Conservation (phyloP, 1,284 basidiomycete species). For the Thelephora terrestris region DNA sequence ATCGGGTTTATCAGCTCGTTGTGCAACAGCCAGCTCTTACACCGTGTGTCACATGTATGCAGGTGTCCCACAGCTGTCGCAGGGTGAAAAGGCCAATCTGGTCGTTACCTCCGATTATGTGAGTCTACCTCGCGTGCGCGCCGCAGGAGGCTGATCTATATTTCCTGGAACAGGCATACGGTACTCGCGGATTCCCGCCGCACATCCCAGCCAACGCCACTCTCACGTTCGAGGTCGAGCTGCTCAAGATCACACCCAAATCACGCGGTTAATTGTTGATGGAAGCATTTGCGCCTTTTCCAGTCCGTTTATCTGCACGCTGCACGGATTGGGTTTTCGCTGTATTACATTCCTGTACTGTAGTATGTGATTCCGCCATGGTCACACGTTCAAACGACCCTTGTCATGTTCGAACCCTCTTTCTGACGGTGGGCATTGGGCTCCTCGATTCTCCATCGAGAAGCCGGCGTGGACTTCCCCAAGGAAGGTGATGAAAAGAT, state of each 20-base stretch:
- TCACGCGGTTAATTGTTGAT: too few species aligned
- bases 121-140: constrained; percentile 19
- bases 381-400: too few species aligned
- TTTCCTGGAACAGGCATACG: constrained; percentile 45
- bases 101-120: constrained; percentile 63
- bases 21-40: neutral
- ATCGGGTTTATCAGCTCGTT: constrained; percentile 6
- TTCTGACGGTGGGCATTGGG: too few species aligned
- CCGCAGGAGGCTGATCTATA: constrained; percentile 6
- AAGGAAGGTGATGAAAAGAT: too few species aligned
- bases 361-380: too few species aligned
- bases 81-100: constrained; percentile 69
- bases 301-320: too few species aligned
- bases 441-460: too few species aligned
- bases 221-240: constrained; percentile 75
- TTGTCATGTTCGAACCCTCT: too few species aligned
- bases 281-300: too few species aligned
- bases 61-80: constrained; percentile 69
- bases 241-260: constrained; percentile 53
- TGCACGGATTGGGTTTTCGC: too few species aligned
- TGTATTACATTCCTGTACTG: too few species aligned
- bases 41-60: constrained; percentile 13
- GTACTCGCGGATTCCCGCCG: constrained; percentile 64
- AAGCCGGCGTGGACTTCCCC: too few species aligned
- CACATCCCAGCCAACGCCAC: constrained; percentile 73